Base-by-base conservation (phyloP, 331 rosid genomes). In the Rhamnella rubrinervis region DNA sequence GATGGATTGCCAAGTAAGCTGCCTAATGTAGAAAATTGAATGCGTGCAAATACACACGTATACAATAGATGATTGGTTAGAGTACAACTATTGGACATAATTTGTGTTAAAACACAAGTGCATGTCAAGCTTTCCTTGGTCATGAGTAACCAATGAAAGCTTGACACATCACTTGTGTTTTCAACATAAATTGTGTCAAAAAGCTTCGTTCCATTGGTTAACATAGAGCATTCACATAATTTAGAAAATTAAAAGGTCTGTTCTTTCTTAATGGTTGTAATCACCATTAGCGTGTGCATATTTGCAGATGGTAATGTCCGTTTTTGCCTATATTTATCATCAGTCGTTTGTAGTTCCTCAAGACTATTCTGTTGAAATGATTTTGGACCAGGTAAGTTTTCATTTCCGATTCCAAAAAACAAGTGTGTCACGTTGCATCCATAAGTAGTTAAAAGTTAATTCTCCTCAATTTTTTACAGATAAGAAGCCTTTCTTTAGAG, bases 1-100 rank as follows among this genome's bases (percentile, higher is more conserved):
- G 81, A 92, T 92, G 97, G 97, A 92, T 70, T 92, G 97, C 85
- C 97, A 92, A 96, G 97, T 92, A 77, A 38, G 21, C 57, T 52
- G 74, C 59, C 58, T 6, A 16, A 52, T 52, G 8, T 52, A 19
- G 49, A 44, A 44, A 44, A 44, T 9, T 16, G 19, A 16, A 4
- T 31, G 35, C 35, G 35, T 31, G 35, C 35, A 31, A 31, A 3
- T 31, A 0, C 35, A 31, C 35, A 31, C 35, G 4, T 3, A 31
- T 31, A 31, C 4, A 31, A 31, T 31, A 31, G 35, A 2, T 31
- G 35, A 31, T 0, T 3, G 5, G 11, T 44, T 11, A 41, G 23
- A 23, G 23, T 23, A 23, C 23, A 23, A 23, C 23, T 23, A 23
- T 23, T 1, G 0, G 23, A 23, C 23, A 23, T 23, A 23, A 23